phyloP scores from a whole-genome alignment of 176 grass and related monocot genomes.

The Rhynchospora tenuis region DNA sequence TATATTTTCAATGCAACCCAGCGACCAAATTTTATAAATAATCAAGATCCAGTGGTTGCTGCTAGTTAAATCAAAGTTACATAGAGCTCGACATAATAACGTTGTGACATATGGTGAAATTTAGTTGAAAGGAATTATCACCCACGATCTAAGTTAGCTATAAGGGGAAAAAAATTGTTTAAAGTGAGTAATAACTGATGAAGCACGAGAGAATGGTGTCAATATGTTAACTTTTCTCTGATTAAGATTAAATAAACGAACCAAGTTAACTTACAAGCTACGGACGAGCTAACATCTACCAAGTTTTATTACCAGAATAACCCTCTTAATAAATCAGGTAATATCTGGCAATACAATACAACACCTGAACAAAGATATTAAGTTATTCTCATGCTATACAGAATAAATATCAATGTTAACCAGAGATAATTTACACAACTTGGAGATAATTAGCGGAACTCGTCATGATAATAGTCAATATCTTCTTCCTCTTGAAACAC shows the following conservation, averaged over 20 bases:
- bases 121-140: background rate
- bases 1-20: too few relatives aligned
- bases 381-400: conserved; percentile 10
- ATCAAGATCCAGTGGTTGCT: background rate
- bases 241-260: background rate
- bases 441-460: conserved; percentile 61
- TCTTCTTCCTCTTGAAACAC: conserved; percentile 56
- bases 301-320: background rate
- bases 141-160: too few relatives aligned
- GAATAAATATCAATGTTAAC: background rate
- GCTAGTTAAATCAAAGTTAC: background rate
- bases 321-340: background rate
- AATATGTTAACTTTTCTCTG: background rate
- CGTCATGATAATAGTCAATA: conserved; percentile 57
- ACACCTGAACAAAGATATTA: background rate
- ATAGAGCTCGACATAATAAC: background rate
- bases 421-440: conserved; percentile 15
- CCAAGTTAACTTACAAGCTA: background rate
- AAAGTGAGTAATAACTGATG: background rate
- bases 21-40: background rate
- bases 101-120: background rate
- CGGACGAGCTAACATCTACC: background rate
- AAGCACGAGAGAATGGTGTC: background rate
- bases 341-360: background rate
- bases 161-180: background rate